Percentiles rank a stretch among this genome's conserved stretches.
These are phyloP conservation scores for Graphium sp. DNA, from an alignment of 2,329 filamentous ascomycete genomes.

Conservation along the genomic window DNA sequence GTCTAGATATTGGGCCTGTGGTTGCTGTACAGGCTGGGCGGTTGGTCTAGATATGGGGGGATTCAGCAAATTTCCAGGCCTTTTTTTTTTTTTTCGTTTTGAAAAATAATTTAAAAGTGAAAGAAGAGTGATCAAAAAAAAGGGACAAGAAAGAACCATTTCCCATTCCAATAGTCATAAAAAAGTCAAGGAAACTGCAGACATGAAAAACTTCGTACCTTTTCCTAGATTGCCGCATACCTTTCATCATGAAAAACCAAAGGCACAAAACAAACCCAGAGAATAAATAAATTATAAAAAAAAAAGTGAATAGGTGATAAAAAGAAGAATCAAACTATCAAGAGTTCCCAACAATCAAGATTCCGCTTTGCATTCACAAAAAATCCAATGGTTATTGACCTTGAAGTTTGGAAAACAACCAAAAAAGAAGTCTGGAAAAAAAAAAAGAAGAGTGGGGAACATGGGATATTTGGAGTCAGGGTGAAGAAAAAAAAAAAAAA, in stretches of 20 bases:
- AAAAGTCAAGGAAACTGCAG: no score
- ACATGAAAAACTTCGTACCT: no score
- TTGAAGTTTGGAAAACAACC: background rate
- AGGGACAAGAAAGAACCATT: no score
- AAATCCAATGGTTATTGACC: constrained; percentile 1
- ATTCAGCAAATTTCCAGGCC: background rate
- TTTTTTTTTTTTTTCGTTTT: background rate
- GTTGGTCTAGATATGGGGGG: background rate
- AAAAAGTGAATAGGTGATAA: constrained; percentile 1
- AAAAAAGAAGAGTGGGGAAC: constrained; percentile 1
- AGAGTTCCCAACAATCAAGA: constrained; percentile 1
- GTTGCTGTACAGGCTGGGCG: background rate
- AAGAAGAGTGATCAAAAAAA: no score
- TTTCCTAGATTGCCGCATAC: no score
- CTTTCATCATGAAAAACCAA: background rate
- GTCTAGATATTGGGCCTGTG: no score
- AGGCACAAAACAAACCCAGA: background rate
- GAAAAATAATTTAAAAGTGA: background rate
- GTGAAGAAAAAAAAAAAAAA: constrained; percentile 4
- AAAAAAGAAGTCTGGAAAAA: constrained; percentile 2
- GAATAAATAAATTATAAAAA: background rate
- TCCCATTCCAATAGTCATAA: no score
- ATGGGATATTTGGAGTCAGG: background rate
- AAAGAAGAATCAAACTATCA: background rate
- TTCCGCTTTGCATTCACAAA: background rate